These are phyloP conservation scores for Auricularia auricula-judae DNA, from an alignment of 768 basidiomycete species.

Conservation along the genomic window DNA sequence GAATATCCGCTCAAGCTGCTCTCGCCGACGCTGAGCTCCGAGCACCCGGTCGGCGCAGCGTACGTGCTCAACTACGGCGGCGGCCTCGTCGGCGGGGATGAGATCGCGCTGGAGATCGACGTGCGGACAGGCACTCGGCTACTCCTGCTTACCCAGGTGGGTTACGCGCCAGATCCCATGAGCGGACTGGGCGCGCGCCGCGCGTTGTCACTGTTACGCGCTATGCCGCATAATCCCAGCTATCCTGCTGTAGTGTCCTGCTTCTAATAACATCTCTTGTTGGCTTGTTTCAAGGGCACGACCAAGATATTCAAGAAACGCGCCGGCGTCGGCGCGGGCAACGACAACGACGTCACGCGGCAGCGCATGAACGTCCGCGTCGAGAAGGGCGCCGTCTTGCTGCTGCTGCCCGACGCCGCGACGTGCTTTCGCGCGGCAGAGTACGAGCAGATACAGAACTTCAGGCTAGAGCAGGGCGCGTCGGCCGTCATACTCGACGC, in stretches of 20 bases:
- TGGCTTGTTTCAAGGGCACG: constrained; percentile 46
- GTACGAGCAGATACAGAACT: constrained; percentile 77
- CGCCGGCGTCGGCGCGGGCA: not conserved
- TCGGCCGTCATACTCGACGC: constrained; percentile 79
- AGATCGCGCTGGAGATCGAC: constrained; percentile 48
- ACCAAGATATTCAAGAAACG: constrained; percentile 92
- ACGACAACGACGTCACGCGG: constrained; percentile 29
- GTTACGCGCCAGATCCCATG: constrained; percentile 9
- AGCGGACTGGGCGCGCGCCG: not conserved
- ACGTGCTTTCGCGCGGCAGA: constrained; percentile 80
- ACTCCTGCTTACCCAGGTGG: constrained; percentile 76
- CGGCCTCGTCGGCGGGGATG: constrained; percentile 82
- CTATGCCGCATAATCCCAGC: not conserved
- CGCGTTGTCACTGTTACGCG: not conserved
- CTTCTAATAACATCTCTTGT: not conserved
- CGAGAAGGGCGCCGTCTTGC: constrained; percentile 41
- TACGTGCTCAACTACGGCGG: constrained; percentile 87
- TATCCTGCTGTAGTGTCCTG: not conserved
- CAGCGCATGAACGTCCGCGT: constrained; percentile 57
- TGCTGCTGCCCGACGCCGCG: constrained; percentile 86
- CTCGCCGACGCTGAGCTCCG: constrained; percentile 41
- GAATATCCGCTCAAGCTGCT: constrained; percentile 84
- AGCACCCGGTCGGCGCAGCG: constrained; percentile 46
- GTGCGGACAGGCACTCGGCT: constrained; percentile 48
- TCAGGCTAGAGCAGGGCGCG: constrained; percentile 47